phyloP scores from a whole-genome alignment of 805 yeast genomes.

The Pichia sporocuriosa region DNA sequence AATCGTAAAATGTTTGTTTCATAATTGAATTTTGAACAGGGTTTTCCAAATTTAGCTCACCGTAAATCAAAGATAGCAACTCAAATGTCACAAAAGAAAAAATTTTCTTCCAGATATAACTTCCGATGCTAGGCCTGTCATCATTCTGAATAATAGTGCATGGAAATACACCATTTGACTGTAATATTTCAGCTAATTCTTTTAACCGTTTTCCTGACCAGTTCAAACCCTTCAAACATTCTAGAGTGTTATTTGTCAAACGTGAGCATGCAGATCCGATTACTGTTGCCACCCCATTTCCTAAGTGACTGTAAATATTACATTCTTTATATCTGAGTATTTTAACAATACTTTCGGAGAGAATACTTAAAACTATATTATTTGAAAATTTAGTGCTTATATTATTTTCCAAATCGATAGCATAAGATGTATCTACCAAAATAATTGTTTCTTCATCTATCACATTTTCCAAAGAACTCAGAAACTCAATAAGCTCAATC shows the following conservation, averaged over 20 bases:
- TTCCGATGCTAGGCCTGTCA: conserved; percentile 22
- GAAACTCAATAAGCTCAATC: conserved; percentile 8
- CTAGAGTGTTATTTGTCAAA: not conserved
- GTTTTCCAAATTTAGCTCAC: conserved; percentile 14
- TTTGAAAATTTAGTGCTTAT: conserved; percentile 13
- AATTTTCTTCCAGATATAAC: conserved; percentile 27
- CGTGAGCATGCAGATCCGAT: conserved; percentile 19
- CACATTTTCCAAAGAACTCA: conserved; percentile 6
- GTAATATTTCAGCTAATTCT: conserved; percentile 18
- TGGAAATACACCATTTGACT: conserved; percentile 22
- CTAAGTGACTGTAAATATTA: conserved; percentile 19
- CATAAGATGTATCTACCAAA: conserved; percentile 23
- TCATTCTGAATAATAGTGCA: conserved; percentile 23
- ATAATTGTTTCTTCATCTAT: conserved; percentile 19
- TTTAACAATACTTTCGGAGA: conserved; percentile 23
- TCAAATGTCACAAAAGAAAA: conserved; percentile 23
- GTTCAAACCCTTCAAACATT: conserved; percentile 19
- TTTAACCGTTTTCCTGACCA: conserved; percentile 16
- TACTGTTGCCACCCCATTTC: conserved; percentile 20
- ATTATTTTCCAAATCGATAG: conserved; percentile 18
- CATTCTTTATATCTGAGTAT: conserved; percentile 8
- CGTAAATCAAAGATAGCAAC: conserved; percentile 19
- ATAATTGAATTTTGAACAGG: conserved; percentile 8
- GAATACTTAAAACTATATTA: conserved; percentile 17
- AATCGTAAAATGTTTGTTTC: conserved; percentile 20